Percentiles rank a stretch among this genome's conserved stretches.
Conservation (phyloP, 129 eudicot species). For the Ambrosia artemisiifolia region DNA sequence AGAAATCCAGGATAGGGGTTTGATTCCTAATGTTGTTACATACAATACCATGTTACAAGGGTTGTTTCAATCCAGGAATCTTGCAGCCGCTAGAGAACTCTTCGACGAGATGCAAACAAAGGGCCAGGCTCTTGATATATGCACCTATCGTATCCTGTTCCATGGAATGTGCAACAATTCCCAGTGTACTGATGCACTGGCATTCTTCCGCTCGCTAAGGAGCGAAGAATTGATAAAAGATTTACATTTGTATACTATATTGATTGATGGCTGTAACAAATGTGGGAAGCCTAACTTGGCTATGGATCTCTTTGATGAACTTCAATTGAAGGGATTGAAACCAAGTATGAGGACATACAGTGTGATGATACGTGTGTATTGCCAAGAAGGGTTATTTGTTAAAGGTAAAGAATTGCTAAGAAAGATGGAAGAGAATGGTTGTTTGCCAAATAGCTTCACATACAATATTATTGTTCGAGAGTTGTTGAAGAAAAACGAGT, state of each 20-base stretch:
- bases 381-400: not conserved
- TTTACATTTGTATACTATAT: constrained; percentile 1
- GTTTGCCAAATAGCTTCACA: constrained; percentile 13
- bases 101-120: constrained; percentile 16
- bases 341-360: constrained; percentile 17
- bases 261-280: constrained; percentile 20
- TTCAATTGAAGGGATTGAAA: constrained; percentile 7
- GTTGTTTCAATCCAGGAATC: constrained; percentile 11
- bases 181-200: constrained; percentile 10
- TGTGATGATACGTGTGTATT: constrained; percentile 15
- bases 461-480: constrained; percentile 9
- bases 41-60: constrained; percentile 21
- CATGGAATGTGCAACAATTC: constrained; percentile 15
- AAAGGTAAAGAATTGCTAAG: constrained; percentile 12
- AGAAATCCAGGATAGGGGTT: constrained; percentile 21
- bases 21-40: constrained; percentile 7
- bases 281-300: constrained; percentile 10
- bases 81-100: not conserved
- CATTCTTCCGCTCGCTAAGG: not conserved
- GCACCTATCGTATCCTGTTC: constrained; percentile 1
- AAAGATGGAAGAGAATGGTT: constrained; percentile 17
- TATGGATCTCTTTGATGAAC: not conserved
- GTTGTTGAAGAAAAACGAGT: constrained; percentile 9
- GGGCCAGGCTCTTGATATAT: constrained; percentile 8
- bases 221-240: not conserved